Base-by-base conservation (phyloP, 2,329 filamentous ascomycete species). In the Penicillium capsulatum region DNA sequence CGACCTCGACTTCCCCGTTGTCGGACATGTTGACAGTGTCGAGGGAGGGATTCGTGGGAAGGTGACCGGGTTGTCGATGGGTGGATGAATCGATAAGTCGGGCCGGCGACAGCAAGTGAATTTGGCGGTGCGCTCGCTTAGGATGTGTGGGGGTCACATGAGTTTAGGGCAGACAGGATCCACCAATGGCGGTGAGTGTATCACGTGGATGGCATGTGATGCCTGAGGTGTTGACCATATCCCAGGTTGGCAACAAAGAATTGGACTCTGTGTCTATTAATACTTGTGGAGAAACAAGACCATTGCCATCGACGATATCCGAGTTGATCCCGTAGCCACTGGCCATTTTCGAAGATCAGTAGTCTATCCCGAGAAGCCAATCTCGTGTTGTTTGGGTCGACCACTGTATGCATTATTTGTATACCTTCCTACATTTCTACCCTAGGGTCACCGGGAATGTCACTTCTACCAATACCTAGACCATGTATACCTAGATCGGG, bases 1-100 rank as follows among this genome's bases (percentile, higher is more conserved):
- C 84, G 73, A 92, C 84, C 79, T 94, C 88, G 74, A 94, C 84
- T 79, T 95, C 90, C 78, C 84, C 88, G 75, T 73, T 76, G 76
- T 94, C 89, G 84, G 89, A 94, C 89, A 94, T 95, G 65, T 86
- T 75, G 73, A 63, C 63, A 58, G 59, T 65, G 60, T 62, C 60
- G 60, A 57, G 51, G 60, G 58, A 60, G 54, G 59, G 59, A 48
- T 62, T 62, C 53, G 63, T 65, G 55, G 60, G 50, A 62, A 57
- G 57, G 59, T 56, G 19, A 22, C 19, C 19, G 19, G 19, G 19
- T 64, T 63, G 61, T 59, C 61, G 60, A 62, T 61, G 55, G 59
- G 61, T 57, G 59, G 55, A 59, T 63, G 59, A 59, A 57, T 61
- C 60, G 55, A 59, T 31, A 37, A 40, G 34, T 63, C 57, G 55